These are phyloP conservation scores for Linderniella brevidens DNA, from an alignment of 257 asterid species.

Conservation along the genomic window DNA sequence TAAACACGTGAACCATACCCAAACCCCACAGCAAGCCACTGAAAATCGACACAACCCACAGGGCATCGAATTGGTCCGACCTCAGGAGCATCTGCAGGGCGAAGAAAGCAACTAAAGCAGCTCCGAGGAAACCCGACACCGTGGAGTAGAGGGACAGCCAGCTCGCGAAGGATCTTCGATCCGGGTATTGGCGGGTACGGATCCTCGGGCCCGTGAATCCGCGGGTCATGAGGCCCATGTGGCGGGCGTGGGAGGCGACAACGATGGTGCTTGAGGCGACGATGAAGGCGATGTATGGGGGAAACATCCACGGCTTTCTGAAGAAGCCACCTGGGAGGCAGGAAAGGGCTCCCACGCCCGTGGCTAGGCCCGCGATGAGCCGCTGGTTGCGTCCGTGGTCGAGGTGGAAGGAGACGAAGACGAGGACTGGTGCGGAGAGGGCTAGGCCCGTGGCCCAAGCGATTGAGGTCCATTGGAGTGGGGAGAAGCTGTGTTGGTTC, in stretches of 20 bases:
- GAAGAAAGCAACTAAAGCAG: conserved; percentile 56
- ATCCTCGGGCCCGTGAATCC: conserved; percentile 47
- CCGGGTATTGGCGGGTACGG: conserved; percentile 23
- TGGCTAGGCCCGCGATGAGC: conserved; percentile 54
- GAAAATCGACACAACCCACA: conserved; percentile 3
- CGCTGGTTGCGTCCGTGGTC: conserved; percentile 53
- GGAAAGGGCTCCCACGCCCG: conserved; percentile 64
- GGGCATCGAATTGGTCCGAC: neutral
- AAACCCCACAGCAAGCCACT: conserved; percentile 2
- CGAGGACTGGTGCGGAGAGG: conserved; percentile 56
- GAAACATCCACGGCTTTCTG: conserved; percentile 60
- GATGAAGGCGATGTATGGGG: conserved; percentile 51
- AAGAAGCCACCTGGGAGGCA: conserved; percentile 83
- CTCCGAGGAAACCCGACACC: conserved; percentile 62
- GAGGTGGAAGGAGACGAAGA: conserved; percentile 39
- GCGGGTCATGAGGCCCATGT: conserved; percentile 62
- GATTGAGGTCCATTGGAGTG: conserved; percentile 64
- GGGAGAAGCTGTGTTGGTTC: conserved; percentile 27
- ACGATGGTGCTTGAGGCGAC: conserved; percentile 59
- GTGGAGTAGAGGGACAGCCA: conserved; percentile 66
- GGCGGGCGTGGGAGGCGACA: conserved; percentile 50
- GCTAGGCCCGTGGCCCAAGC: conserved; percentile 68
- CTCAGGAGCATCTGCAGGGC: conserved; percentile 41
- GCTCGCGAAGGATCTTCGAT: conserved; percentile 39
- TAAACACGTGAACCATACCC: conserved; percentile 2